These are phyloP conservation scores for Triangularia verruculosa DNA, from an alignment of 2,329 filamentous ascomycete genomes.

Conservation along the genomic window DNA sequence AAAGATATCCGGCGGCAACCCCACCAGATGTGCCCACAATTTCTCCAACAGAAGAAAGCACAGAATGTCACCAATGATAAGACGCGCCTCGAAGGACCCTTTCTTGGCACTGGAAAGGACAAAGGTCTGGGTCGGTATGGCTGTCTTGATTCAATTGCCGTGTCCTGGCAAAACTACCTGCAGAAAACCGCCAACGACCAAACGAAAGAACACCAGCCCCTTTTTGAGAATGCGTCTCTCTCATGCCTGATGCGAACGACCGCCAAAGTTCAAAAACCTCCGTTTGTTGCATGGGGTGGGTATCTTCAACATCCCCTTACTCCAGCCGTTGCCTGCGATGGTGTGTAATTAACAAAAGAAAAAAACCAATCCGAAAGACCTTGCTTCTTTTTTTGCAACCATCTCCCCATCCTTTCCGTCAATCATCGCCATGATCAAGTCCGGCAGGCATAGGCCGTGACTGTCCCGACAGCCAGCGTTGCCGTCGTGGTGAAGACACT, in stretches of 20 bases:
- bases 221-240: not conserved
- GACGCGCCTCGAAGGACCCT: not conserved
- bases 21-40: not conserved
- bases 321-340: not conserved
- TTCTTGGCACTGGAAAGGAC: not conserved
- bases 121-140: not conserved
- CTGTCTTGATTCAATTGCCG: not conserved
- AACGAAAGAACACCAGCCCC: not conserved
- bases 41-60: not conserved
- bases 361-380: not conserved
- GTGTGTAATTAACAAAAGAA: constrained; percentile 1
- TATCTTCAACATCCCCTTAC: not conserved
- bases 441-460: constrained; percentile 26
- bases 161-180: not conserved
- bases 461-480: constrained; percentile 24
- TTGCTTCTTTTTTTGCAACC: not conserved
- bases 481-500: constrained; percentile 25
- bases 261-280: not conserved
- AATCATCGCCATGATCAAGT: constrained; percentile 6
- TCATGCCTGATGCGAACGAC: not conserved
- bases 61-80: not conserved
- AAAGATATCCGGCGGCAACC: not conserved
- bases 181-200: not conserved
- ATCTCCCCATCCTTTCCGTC: no score
- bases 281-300: not conserved